A percentile compares a stretch with the other conserved stretches of the same genome.
Conservation (phyloP, 257 asterid species). For the Forsythia suspensa region DNA sequence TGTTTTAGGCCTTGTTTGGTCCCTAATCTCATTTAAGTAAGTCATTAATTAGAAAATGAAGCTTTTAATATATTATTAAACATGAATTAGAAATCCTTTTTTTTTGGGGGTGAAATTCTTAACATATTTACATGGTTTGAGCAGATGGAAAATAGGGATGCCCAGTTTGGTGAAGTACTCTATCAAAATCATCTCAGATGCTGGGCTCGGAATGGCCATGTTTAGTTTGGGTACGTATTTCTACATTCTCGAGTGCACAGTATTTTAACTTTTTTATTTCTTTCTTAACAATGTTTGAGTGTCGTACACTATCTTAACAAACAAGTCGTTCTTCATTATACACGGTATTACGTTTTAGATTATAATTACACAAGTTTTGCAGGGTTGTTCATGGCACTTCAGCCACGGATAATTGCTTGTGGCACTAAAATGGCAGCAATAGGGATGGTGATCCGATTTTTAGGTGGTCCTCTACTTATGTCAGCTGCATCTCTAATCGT, state of each 20-base stretch:
- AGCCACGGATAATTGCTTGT: constrained; percentile 67
- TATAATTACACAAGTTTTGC: background rate
- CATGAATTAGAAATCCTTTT: background rate
- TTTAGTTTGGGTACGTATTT: constrained; percentile 58
- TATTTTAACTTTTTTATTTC: background rate
- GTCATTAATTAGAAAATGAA: constrained; percentile 1
- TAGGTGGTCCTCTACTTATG: constrained; percentile 62
- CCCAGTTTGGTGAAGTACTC: constrained; percentile 72
- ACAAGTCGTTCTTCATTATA: too few species aligned
- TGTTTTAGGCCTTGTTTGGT: constrained; percentile 64
- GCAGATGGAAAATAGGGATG: constrained; percentile 81
- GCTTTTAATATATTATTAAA: background rate
- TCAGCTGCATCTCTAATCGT: constrained; percentile 57
- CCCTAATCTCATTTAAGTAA: constrained; percentile 67
- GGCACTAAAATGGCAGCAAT: constrained; percentile 59
- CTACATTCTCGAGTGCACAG: background rate
- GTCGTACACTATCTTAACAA: too few species aligned
- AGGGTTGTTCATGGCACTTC: constrained; percentile 81
- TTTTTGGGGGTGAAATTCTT: too few species aligned
- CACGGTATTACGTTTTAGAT: background rate
- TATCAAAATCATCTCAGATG: constrained; percentile 65
- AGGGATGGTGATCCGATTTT: constrained; percentile 61
- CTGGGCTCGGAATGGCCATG: constrained; percentile 88
- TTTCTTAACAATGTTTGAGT: too few species aligned
- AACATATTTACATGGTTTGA: background rate